A percentile compares a stretch with the other conserved stretches of the same genome.
Conservation (phyloP, 352 stramenopile species). For the Pythium periplocum region DNA sequence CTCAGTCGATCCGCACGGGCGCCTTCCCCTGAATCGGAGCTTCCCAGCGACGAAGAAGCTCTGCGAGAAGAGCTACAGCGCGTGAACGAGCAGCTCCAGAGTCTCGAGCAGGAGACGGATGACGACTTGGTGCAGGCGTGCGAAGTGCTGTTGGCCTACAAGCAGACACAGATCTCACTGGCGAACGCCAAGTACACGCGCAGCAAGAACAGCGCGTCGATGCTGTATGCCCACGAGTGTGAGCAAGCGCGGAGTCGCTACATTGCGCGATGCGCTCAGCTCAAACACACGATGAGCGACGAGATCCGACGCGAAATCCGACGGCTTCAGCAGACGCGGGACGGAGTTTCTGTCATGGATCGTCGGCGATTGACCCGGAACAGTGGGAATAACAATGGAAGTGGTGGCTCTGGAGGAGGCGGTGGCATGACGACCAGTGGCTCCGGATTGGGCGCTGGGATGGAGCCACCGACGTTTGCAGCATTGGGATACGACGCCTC, state of each 20-base stretch:
- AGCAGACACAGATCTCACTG: constrained; percentile 17
- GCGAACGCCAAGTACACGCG: constrained; percentile 28
- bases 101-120: constrained; percentile 26
- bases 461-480: constrained; percentile 14
- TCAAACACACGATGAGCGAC: constrained; percentile 43
- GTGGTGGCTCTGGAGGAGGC: constrained; percentile 1
- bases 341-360: constrained; percentile 64
- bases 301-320: constrained; percentile 52
- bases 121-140: constrained; percentile 32
- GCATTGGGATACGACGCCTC: constrained; percentile 5
- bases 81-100: constrained; percentile 7
- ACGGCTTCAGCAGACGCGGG: constrained; percentile 45
- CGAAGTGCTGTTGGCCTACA: constrained; percentile 19
- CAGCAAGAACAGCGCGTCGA: constrained; percentile 15
- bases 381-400: constrained; percentile 11
- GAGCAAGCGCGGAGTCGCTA: constrained; percentile 33
- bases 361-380: constrained; percentile 28
- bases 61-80: constrained; percentile 8
- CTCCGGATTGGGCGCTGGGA: neutral
- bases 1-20: neutral
- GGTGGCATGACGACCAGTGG: neutral
- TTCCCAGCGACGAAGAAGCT: constrained; percentile 5
- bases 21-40: neutral
- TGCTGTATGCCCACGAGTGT: constrained; percentile 38
- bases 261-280: constrained; percentile 35